Conservation (phyloP, 2,329 filamentous ascomycete species). For the Lasiodiplodia sp. region DNA sequence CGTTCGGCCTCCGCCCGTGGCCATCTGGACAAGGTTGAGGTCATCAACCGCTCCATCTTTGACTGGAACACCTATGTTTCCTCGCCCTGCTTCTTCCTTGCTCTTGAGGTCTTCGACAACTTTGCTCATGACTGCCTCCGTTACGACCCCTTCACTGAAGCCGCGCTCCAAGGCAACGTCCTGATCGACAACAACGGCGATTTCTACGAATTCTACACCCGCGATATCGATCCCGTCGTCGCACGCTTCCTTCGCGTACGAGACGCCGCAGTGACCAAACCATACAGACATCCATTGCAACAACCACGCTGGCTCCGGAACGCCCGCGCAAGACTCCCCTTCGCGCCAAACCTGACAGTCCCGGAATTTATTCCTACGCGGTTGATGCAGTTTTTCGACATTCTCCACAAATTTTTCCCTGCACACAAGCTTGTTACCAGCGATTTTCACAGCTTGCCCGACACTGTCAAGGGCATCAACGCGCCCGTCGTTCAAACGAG, state of each 20-base stretch:
- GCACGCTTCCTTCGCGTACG: conserved; percentile 85
- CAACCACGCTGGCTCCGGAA: conserved; percentile 63
- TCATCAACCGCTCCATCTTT: conserved; percentile 94
- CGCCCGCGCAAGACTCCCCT: conserved; percentile 70
- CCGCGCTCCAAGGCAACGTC: conserved; percentile 86
- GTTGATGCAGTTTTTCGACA: conserved; percentile 96
- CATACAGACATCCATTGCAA: conserved; percentile 69
- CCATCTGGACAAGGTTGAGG: conserved; percentile 86
- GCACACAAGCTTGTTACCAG: conserved; percentile 86
- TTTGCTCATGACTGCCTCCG: conserved; percentile 94
- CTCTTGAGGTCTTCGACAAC: conserved; percentile 98
- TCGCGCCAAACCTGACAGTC: conserved; percentile 76
- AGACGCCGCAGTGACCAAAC: conserved; percentile 69
- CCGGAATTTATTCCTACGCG: conserved; percentile 95
- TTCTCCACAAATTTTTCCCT: conserved; percentile 87
- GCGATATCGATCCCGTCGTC: conserved; percentile 80
- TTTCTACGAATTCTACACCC: conserved; percentile 93
- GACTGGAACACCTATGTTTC: conserved; percentile 91
- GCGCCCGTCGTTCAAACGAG: conserved; percentile 96
- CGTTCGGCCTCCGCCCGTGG: conserved; percentile 72
- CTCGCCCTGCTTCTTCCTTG: conserved; percentile 94
- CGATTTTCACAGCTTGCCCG: conserved; percentile 87
- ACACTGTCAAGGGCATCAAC: conserved; percentile 84
- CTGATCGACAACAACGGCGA: conserved; percentile 85
- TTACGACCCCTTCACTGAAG: conserved; percentile 82